Percentiles rank a stretch among this genome's conserved stretches.
These are phyloP conservation scores for Aurantiochytrium sp. DNA, from an alignment of 108 stramenopile species.

Conservation along the genomic window DNA sequence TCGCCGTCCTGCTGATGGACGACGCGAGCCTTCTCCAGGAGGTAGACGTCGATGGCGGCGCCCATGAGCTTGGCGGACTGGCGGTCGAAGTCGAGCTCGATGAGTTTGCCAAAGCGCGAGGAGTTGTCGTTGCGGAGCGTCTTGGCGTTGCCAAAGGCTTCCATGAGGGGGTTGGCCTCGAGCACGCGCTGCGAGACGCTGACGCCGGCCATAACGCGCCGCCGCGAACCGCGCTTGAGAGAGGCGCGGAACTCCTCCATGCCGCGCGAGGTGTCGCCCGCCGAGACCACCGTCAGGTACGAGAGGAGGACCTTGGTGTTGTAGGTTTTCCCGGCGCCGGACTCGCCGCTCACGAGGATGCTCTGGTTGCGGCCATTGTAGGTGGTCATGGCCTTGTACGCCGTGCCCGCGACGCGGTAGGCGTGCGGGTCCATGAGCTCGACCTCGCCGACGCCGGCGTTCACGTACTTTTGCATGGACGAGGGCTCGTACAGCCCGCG, in stretches of 20 bases:
- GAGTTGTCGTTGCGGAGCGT: conserved; percentile 46
- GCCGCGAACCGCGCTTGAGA: conserved; percentile 30
- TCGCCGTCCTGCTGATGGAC: conserved; percentile 32
- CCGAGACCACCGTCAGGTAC: conserved; percentile 18
- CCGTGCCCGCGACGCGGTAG: conserved; percentile 67
- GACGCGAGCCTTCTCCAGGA: conserved; percentile 39
- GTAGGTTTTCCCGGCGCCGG: conserved; percentile 39
- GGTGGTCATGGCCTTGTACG: conserved; percentile 68
- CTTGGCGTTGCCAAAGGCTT: conserved; percentile 44
- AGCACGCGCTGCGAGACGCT: not conserved
- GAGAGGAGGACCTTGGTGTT: conserved; percentile 35
- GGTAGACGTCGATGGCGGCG: conserved; percentile 52
- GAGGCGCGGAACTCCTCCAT: not conserved
- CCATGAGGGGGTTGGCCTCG: conserved; percentile 36
- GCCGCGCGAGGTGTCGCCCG: not conserved
- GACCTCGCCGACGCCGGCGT: not conserved
- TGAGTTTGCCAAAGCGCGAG: conserved; percentile 63
- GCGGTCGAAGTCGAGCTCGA: conserved; percentile 59
- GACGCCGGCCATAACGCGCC: not conserved
- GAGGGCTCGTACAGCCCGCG: conserved; percentile 41
- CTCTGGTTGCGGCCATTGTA: conserved; percentile 28
- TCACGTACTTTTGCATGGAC: conserved; percentile 12
- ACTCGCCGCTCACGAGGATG: conserved; percentile 36
- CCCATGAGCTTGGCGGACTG: conserved; percentile 67
- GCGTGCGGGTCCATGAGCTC: conserved; percentile 60